Conservation (phyloP, 768 basidiomycete species). For the Agrocybe praecox region DNA sequence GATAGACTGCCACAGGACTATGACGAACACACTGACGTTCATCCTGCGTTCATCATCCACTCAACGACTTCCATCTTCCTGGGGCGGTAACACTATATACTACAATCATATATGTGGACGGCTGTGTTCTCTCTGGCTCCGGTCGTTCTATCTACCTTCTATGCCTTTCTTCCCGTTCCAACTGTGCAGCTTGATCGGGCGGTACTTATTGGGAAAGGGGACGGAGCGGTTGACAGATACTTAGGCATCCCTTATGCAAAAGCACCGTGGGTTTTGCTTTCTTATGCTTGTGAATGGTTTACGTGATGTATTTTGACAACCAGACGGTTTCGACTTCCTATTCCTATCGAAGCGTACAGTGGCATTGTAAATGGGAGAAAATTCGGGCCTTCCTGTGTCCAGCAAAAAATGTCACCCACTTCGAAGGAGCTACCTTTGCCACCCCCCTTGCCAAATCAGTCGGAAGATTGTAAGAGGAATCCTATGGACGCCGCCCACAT, state of each 20-base stretch:
- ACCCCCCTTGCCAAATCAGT: neutral
- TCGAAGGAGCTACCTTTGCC: neutral
- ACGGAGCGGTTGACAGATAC: neutral
- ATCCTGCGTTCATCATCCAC: too few relatives aligned
- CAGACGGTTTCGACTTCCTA: neutral
- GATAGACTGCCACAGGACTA: too few relatives aligned
- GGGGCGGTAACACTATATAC: neutral
- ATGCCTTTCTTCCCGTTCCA: neutral
- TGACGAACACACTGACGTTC: too few relatives aligned
- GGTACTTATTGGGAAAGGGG: neutral
- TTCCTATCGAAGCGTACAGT: neutral
- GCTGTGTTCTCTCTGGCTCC: neutral
- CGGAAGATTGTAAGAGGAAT: neutral
- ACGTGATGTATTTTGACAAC: too few relatives aligned
- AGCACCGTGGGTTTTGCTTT: neutral
- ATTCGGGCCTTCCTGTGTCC: neutral
- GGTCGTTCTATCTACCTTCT: neutral
- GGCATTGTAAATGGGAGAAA: neutral
- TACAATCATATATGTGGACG: neutral
- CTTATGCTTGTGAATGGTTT: neutral
- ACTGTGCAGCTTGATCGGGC: neutral
- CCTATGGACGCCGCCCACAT: neutral
- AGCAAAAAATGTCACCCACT: neutral
- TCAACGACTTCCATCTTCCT: neutral
- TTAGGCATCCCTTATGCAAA: neutral